Percentiles rank a stretch among this genome's conserved stretches.
phyloP scores from a whole-genome alignment of 306 rosid genomes.

The Cicer bijugum region DNA sequence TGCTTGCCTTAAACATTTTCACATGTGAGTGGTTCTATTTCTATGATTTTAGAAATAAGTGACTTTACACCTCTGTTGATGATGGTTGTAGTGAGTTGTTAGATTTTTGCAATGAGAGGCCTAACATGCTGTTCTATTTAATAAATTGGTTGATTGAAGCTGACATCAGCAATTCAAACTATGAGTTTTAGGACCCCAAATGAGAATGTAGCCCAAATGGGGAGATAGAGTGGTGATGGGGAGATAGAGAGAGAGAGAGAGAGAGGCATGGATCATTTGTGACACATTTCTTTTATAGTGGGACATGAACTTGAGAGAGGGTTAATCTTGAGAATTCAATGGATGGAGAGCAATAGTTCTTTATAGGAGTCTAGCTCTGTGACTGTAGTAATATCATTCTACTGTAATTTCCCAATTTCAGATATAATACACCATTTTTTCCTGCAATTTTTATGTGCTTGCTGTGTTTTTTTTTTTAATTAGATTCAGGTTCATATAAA shows the following conservation, averaged over 20 bases:
- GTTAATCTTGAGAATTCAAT: neutral
- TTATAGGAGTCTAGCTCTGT: neutral
- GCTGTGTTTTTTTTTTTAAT: neutral
- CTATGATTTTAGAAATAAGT: slow-evolving; percentile 34
- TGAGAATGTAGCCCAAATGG: neutral
- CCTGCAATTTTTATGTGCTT: neutral
- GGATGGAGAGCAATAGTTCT: slow-evolving; percentile 2
- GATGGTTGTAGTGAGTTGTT: slow-evolving; percentile 17
- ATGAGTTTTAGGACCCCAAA: neutral
- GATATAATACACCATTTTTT: neutral
- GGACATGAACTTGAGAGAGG: neutral
- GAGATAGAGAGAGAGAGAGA: too few species aligned
- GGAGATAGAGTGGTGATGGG: neutral
- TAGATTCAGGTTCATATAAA: neutral
- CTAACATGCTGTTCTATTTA: slow-evolving; percentile 15
- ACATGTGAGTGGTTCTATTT: slow-evolving; percentile 65
- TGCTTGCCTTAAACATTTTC: slow-evolving; percentile 91
- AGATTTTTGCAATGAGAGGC: slow-evolving; percentile 6
- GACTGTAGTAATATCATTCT: neutral
- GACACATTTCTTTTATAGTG: neutral
- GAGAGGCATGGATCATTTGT: neutral
- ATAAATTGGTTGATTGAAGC: slow-evolving; percentile 27
- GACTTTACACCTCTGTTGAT: slow-evolving; percentile 23
- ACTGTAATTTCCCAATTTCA: neutral
- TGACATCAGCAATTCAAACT: slow-evolving; percentile 24